Percentiles rank a stretch among this genome's conserved stretches.
These are phyloP conservation scores for Thelonectria olida DNA, from an alignment of 2,329 filamentous ascomycete genomes.

Conservation along the genomic window DNA sequence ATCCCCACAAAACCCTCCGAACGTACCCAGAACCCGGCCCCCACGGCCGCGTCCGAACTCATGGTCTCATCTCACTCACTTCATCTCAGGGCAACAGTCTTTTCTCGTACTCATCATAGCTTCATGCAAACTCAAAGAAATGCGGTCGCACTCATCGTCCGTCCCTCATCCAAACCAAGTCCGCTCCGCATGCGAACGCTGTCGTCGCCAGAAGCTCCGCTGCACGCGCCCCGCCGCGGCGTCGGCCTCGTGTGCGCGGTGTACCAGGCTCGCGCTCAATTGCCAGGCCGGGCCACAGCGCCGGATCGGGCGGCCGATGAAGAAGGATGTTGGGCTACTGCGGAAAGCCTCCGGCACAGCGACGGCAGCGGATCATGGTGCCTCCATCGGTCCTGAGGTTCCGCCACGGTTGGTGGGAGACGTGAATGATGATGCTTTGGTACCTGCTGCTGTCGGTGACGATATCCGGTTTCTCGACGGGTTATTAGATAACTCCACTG, in stretches of 20 bases:
- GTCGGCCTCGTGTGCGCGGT: slow-evolving; percentile 39
- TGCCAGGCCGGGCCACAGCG: slow-evolving; percentile 43
- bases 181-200: slow-evolving; percentile 46
- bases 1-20: slow-evolving; percentile 31
- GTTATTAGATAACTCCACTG: slow-evolving; percentile 21
- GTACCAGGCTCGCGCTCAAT: slow-evolving; percentile 39
- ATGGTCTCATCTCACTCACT: background rate
- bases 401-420: background rate
- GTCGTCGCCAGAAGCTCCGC: slow-evolving; percentile 45
- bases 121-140: background rate
- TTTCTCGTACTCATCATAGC: background rate
- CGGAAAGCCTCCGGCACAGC: slow-evolving; percentile 15
- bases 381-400: background rate
- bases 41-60: background rate
- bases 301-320: slow-evolving; percentile 43
- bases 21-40: slow-evolving; percentile 4
- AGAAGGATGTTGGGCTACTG: slow-evolving; percentile 26
- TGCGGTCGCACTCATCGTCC: slow-evolving; percentile 21
- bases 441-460: background rate
- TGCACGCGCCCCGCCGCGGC: slow-evolving; percentile 39
- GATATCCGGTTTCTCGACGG: slow-evolving; percentile 29
- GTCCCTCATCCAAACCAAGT: slow-evolving; percentile 44
- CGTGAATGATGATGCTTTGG: background rate
- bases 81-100: background rate
- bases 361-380: background rate